Conservation (phyloP, 306 rosid genomes). For the Rubus idaeus region DNA sequence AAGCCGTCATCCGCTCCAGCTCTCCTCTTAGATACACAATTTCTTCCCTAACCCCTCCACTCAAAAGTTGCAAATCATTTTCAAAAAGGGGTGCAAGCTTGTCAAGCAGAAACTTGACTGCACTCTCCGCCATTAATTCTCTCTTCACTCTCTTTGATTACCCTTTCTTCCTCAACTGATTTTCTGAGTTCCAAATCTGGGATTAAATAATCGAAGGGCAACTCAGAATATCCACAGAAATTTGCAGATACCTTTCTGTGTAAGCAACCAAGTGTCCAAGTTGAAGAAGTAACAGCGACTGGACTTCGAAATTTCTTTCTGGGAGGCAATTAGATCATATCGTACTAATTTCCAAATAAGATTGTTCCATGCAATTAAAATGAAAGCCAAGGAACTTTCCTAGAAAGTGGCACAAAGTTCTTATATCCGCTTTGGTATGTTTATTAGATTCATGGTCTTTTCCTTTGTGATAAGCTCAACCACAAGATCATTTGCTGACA, state of each 20-base stretch:
- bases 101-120: slow-evolving; percentile 39
- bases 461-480: neutral
- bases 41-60: slow-evolving; percentile 39
- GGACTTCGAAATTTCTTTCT: neutral
- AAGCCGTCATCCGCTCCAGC: slow-evolving; percentile 29
- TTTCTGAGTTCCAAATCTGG: neutral
- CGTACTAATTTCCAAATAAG: neutral
- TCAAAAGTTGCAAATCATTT: slow-evolving; percentile 42
- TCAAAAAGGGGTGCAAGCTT: slow-evolving; percentile 37
- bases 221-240: neutral
- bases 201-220: neutral
- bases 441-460: neutral
- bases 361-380: neutral
- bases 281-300: neutral
- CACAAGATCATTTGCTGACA: neutral
- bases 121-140: slow-evolving; percentile 45
- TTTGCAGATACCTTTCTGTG: neutral
- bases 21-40: slow-evolving; percentile 22
- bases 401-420: neutral
- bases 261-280: neutral
- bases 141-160: neutral
- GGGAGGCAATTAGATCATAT: neutral
- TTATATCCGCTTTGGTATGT: neutral
- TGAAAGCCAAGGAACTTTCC: neutral
- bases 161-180: neutral